A percentile compares a stretch with the other conserved stretches of the same genome.
phyloP scores from a whole-genome alignment of 2,329 filamentous ascomycete species.

The Penicillium vulpinum region DNA sequence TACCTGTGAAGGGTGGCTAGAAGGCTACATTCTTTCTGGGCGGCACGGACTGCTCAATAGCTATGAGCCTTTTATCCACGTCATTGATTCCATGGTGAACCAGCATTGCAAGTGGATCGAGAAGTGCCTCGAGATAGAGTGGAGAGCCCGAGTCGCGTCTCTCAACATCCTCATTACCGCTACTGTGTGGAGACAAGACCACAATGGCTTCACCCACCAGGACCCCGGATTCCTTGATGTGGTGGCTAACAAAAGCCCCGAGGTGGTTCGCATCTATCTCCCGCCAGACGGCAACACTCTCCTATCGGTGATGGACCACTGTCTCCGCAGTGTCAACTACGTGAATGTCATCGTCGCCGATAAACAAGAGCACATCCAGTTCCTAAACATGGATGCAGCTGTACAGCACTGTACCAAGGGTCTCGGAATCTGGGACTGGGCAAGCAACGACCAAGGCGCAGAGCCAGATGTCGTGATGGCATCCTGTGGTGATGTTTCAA shows the following conservation, averaged over 20 bases:
- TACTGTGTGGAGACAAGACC: conserved; percentile 79
- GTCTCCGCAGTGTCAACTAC: conserved; percentile 71
- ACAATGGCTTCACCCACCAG: conserved; percentile 82
- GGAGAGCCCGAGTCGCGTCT: conserved; percentile 71
- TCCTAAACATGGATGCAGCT: conserved; percentile 70
- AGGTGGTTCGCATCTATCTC: conserved; percentile 77
- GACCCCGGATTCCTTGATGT: conserved; percentile 79
- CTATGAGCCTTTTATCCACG: conserved; percentile 80
- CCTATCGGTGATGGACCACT: conserved; percentile 74
- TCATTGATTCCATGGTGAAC: conserved; percentile 84
- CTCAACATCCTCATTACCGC: conserved; percentile 78
- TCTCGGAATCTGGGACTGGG: conserved; percentile 74
- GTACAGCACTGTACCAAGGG: conserved; percentile 77
- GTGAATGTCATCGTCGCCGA: conserved; percentile 79
- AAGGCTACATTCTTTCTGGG: conserved; percentile 74
- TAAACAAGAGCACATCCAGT: conserved; percentile 77
- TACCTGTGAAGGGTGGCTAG: conserved; percentile 76
- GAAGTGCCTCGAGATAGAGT: conserved; percentile 76
- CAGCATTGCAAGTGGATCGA: conserved; percentile 86
- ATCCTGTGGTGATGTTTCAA: conserved; percentile 71
- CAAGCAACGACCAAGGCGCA: conserved; percentile 66
- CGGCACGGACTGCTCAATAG: conserved; percentile 75
- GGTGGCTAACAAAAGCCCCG: conserved; percentile 75
- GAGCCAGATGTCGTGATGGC: conserved; percentile 77
- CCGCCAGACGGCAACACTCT: conserved; percentile 78